Conservation (phyloP, 352 stramenopile species). For the Pythium myriotylum region DNA sequence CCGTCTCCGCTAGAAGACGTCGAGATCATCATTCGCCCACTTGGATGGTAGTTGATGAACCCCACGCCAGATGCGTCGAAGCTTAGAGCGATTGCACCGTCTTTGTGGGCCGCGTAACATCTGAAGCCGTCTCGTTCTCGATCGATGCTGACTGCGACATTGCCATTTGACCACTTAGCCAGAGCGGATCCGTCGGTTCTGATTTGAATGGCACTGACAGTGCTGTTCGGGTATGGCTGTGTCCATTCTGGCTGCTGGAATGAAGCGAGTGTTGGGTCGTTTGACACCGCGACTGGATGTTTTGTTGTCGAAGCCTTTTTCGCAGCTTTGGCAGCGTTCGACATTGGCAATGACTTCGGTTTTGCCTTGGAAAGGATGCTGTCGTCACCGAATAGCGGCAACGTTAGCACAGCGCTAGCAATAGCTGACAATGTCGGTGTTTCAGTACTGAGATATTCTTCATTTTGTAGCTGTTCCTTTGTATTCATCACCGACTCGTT, state of each 20-base stretch:
- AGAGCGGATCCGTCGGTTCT: slow-evolving; percentile 64
- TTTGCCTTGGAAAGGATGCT: slow-evolving; percentile 48
- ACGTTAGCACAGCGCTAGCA: slow-evolving; percentile 46
- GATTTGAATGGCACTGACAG: slow-evolving; percentile 53
- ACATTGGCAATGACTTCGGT: neutral
- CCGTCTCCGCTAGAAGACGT: slow-evolving; percentile 68
- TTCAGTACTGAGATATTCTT: neutral
- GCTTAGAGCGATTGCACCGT: slow-evolving; percentile 65
- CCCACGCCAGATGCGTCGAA: slow-evolving; percentile 67
- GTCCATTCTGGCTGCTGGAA: slow-evolving; percentile 47
- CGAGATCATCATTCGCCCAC: slow-evolving; percentile 70
- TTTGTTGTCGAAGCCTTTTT: slow-evolving; percentile 18
- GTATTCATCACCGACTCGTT: too few species aligned
- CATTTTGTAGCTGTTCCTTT: too few species aligned
- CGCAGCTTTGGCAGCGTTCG: slow-evolving; percentile 4
- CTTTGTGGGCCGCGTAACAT: slow-evolving; percentile 72
- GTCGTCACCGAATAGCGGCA: slow-evolving; percentile 48
- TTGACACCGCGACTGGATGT: neutral
- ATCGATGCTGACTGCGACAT: slow-evolving; percentile 70
- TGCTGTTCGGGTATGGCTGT: slow-evolving; percentile 50
- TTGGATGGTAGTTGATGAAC: slow-evolving; percentile 82
- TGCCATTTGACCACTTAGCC: slow-evolving; percentile 66
- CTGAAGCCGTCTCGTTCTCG: slow-evolving; percentile 61
- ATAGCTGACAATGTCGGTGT: slow-evolving; percentile 31
- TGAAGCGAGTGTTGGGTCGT: slow-evolving; percentile 3